Evolutionary conservation across 306 rosid species (phyloP).

Genomic region (Parietaria judaica): DNA sequence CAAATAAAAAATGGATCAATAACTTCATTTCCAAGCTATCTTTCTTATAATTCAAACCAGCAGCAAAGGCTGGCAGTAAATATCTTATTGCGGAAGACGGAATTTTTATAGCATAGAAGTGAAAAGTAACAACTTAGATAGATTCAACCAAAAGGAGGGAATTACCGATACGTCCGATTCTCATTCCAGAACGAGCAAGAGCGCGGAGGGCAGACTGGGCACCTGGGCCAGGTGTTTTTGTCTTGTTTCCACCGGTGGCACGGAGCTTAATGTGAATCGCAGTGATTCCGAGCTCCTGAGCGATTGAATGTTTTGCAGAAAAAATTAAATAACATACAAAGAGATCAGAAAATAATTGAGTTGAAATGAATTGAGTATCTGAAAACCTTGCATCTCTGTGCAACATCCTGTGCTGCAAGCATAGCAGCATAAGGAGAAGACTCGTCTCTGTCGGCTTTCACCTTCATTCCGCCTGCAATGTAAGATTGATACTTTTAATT

Average conservation of each 20-base stretch:
- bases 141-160: not conserved
- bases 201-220: conserved; percentile 93
- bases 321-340: too few relatives aligned
- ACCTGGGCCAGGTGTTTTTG: conserved; percentile 90
- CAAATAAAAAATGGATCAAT: not conserved
- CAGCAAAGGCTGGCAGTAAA: too few relatives aligned
- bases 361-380: too few relatives aligned
- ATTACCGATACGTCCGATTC: conserved; percentile 88
- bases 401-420: conserved; percentile 93
- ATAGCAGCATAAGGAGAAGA: conserved; percentile 85
- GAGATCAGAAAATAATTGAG: too few relatives aligned
- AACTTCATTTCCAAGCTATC: too few relatives aligned
- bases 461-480: conserved; percentile 62
- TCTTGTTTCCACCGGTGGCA: conserved; percentile 88
- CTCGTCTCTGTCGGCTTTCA: conserved; percentile 79
- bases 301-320: too few relatives aligned
- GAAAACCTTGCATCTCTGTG: conserved; percentile 65
- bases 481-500: too few relatives aligned
- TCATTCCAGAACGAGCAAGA: conserved; percentile 91
- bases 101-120: too few relatives aligned
- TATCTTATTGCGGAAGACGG: too few relatives aligned
- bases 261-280: conserved; percentile 83
- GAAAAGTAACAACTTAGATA: not conserved
- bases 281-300: conserved; percentile 73
- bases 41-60: too few relatives aligned